Percentiles rank a stretch among this genome's conserved stretches.
Evolutionary conservation across 1,284 basidiomycete species (phyloP).

Genomic region (Meripilus lineatus): DNA sequence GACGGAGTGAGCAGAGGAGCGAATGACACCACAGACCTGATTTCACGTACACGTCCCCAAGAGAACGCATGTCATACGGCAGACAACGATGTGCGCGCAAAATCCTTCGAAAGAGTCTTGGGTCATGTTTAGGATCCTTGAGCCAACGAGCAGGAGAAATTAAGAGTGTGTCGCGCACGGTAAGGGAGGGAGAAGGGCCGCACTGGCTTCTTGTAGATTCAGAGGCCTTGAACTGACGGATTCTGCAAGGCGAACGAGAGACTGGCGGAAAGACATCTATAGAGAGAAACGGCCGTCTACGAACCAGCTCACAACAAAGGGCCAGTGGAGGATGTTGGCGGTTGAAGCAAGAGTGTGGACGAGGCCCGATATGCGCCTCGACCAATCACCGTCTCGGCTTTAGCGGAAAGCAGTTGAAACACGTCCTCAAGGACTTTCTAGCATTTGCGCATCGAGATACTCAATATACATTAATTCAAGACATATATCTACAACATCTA

Average conservation of each 20-base stretch:
- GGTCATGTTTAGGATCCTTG: background rate
- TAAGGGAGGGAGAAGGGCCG: conserved; percentile 75
- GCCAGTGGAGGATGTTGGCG: too few species aligned
- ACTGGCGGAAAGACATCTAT: conserved; percentile 36
- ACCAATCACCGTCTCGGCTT: too few species aligned
- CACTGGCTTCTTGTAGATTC: conserved; percentile 61
- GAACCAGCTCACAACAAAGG: too few species aligned
- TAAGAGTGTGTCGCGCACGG: conserved; percentile 46
- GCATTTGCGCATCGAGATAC: too few species aligned
- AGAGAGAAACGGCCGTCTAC: too few species aligned
- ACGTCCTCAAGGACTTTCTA: too few species aligned
- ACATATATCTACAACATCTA: too few species aligned
- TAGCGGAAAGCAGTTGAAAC: too few species aligned
- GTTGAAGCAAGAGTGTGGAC: too few species aligned
- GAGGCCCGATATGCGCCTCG: too few species aligned
- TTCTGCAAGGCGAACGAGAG: conserved; percentile 53
- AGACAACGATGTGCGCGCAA: conserved; percentile 76
- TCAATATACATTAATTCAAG: too few species aligned
- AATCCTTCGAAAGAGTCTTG: conserved; percentile 76
- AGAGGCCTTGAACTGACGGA: conserved; percentile 59
- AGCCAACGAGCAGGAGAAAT: conserved; percentile 1
- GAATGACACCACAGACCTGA: conserved; percentile 46
- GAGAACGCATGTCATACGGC: conserved; percentile 75
- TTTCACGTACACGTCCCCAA: conserved; percentile 89
- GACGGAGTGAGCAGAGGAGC: background rate